phyloP scores from a whole-genome alignment of 2,329 filamentous ascomycete species.

The Cladosporium sp. region DNA sequence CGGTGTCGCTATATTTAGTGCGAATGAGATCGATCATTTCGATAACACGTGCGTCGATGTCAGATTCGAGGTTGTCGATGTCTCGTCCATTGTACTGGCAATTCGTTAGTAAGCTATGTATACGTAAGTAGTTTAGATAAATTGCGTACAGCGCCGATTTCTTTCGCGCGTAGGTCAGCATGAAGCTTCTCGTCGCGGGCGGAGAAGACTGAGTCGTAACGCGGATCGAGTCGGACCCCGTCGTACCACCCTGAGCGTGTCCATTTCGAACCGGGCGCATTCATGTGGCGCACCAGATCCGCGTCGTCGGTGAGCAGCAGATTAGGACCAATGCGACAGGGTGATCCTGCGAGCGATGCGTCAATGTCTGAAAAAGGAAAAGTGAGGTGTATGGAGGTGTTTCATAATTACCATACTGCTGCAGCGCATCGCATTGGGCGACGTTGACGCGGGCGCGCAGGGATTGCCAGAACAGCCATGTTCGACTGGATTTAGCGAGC shows the following conservation, averaged over 20 bases:
- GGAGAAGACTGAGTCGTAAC: slow-evolving; percentile 57
- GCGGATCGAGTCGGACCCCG: slow-evolving; percentile 53
- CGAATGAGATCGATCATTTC: slow-evolving; percentile 52
- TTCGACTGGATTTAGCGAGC: slow-evolving; percentile 26
- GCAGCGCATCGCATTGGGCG: slow-evolving; percentile 28
- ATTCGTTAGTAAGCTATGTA: not conserved
- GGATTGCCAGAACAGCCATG: slow-evolving; percentile 34
- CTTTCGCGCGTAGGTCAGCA: slow-evolving; percentile 47
- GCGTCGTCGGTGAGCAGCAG: slow-evolving; percentile 52
- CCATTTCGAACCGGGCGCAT: slow-evolving; percentile 38
- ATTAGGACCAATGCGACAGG: slow-evolving; percentile 51
- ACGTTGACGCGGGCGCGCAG: slow-evolving; percentile 23
- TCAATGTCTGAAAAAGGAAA: not conserved
- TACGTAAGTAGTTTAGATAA: not conserved
- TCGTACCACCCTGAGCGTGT: slow-evolving; percentile 47
- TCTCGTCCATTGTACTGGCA: slow-evolving; percentile 57
- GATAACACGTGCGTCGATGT: slow-evolving; percentile 51
- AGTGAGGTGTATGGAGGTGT: not conserved
- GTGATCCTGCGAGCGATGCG: slow-evolving; percentile 35
- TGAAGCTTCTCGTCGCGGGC: slow-evolving; percentile 53
- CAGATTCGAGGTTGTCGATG: slow-evolving; percentile 51
- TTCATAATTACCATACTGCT: slow-evolving; percentile 29
- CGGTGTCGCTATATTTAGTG: slow-evolving; percentile 48
- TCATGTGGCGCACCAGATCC: slow-evolving; percentile 49
- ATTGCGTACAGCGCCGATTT: slow-evolving; percentile 51